phyloP scores from a whole-genome alignment of 208 protist species.

The Strigomonas culicis region DNA sequence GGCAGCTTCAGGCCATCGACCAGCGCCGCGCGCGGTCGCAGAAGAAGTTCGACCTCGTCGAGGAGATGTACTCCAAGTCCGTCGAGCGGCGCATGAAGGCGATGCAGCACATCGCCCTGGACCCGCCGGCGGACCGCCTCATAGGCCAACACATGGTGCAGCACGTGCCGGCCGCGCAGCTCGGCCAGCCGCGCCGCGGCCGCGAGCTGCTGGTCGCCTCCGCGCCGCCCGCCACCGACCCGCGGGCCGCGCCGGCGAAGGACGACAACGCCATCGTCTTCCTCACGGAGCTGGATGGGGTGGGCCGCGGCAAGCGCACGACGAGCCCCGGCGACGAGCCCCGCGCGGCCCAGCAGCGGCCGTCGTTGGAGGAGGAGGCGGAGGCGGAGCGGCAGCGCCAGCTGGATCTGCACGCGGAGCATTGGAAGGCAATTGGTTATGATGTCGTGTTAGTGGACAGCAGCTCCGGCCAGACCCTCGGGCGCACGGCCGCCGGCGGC shows the following conservation, averaged over 20 bases:
- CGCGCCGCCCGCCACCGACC: neutral
- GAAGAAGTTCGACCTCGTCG: slow-evolving; percentile 60
- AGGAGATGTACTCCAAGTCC: slow-evolving; percentile 67
- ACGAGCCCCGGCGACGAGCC: neutral
- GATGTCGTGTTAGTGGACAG: slow-evolving; percentile 55
- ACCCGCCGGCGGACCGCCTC: slow-evolving; percentile 86
- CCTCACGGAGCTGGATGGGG: slow-evolving; percentile 26
- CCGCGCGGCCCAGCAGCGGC: neutral
- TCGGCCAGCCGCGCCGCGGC: slow-evolving; percentile 17
- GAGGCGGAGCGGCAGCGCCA: neutral
- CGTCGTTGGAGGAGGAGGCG: neutral
- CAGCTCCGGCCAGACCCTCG: neutral
- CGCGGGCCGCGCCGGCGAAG: neutral
- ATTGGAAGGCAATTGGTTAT: slow-evolving; percentile 80
- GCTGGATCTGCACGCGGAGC: slow-evolving; percentile 23
- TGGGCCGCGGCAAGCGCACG: neutral
- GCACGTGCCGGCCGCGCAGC: slow-evolving; percentile 69
- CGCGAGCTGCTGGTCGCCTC: slow-evolving; percentile 4
- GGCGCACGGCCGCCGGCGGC: neutral
- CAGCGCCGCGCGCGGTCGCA: slow-evolving; percentile 24
- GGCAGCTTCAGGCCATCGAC: slow-evolving; percentile 46
- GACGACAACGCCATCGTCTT: slow-evolving; percentile 20
- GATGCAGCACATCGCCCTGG: slow-evolving; percentile 61
- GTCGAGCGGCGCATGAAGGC: slow-evolving; percentile 59
- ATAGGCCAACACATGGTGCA: slow-evolving; percentile 65